Evolutionary conservation across 1,284 basidiomycete species (phyloP), one percentile per base, ranked within the genome.

Genomic region (Cryptococcus sp.): DNA sequence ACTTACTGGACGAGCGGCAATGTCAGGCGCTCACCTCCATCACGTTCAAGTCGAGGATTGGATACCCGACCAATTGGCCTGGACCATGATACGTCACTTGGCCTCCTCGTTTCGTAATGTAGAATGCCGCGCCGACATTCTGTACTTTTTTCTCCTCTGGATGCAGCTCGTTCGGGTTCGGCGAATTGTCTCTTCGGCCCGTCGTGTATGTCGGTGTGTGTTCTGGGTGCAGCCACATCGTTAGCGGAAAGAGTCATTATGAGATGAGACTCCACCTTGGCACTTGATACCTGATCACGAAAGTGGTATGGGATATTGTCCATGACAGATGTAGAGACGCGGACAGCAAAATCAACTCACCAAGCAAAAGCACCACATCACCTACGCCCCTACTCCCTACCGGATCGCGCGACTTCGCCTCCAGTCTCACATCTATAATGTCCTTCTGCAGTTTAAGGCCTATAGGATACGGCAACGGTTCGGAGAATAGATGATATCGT

Each of bases 71-170:
- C 62, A 99, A 82, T 78, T 99, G 96, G 2, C 96, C 96, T 0
- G 95, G 95, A 0, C 96, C 96, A 76, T 99, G 96, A 77, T 93
- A 99, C 2, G 96, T 99, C 55, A 93, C 84, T 77, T 97, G 88
- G 7, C 60, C 59, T 1, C 95, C 95, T 58, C 96, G 83, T 61
- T 86, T 84, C 2, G 93, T 88, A 37, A 85, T 80, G 41, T 89
- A 83, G 73, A 95, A 95, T 70, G 95, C 91, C 0, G 95, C 94
- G 17, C 94, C 93, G 23, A 93, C 82, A 16, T 80, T 79, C 10
- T 81, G 84, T 26, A 96, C 81, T 49, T 89, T 85, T 40, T 77
- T 72, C 39, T 86, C 84, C 70, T 95, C 91, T 41, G 80, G 78
- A 43, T 83, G 80, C 13, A 87, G 78, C 45, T 85, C 83, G n/a